Conservation (phyloP, 768 basidiomycete species). For the Psilocybe sp. region DNA sequence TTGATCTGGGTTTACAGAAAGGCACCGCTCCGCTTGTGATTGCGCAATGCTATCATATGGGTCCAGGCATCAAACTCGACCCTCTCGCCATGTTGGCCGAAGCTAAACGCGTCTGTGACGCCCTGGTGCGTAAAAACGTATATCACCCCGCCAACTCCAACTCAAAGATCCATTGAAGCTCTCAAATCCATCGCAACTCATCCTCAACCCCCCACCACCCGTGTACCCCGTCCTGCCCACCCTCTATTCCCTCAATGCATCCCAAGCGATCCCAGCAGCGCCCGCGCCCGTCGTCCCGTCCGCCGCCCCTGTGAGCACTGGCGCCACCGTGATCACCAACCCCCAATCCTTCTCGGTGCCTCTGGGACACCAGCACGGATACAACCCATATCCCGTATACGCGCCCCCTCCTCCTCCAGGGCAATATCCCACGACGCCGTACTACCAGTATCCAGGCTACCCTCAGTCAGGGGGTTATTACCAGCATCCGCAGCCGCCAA, state of each 20-base stretch:
- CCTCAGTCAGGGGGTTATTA: conserved; percentile 15
- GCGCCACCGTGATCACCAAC: conserved; percentile 56
- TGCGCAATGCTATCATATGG: conserved; percentile 79
- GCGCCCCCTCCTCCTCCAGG: conserved; percentile 25
- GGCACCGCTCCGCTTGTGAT: conserved; percentile 67
- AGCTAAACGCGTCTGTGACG: conserved; percentile 77
- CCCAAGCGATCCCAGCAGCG: conserved; percentile 24
- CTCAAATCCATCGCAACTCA: conserved; percentile 69
- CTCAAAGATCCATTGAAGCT: conserved; percentile 42
- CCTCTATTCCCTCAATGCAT: conserved; percentile 32
- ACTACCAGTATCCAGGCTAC: conserved; percentile 45
- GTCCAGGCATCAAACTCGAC: conserved; percentile 65
- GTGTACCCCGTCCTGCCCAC: conserved; percentile 48
- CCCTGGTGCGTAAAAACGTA: conserved; percentile 46
- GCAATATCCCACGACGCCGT: conserved; percentile 60
- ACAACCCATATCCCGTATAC: conserved; percentile 46
- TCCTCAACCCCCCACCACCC: conserved; percentile 63
- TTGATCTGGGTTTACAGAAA: conserved; percentile 35
- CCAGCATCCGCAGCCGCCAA: conserved; percentile 8
- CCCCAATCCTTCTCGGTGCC: conserved; percentile 73
- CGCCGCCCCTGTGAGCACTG: conserved; percentile 24
- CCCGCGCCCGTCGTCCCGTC: conserved; percentile 25
- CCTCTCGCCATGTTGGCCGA: conserved; percentile 72
- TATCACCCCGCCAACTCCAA: conserved; percentile 4
- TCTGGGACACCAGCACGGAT: conserved; percentile 48